Percentiles rank a stretch among this genome's conserved stretches.
Conservation (phyloP, 2,329 filamentous ascomycete species). For the Chaetomium strumarium region DNA sequence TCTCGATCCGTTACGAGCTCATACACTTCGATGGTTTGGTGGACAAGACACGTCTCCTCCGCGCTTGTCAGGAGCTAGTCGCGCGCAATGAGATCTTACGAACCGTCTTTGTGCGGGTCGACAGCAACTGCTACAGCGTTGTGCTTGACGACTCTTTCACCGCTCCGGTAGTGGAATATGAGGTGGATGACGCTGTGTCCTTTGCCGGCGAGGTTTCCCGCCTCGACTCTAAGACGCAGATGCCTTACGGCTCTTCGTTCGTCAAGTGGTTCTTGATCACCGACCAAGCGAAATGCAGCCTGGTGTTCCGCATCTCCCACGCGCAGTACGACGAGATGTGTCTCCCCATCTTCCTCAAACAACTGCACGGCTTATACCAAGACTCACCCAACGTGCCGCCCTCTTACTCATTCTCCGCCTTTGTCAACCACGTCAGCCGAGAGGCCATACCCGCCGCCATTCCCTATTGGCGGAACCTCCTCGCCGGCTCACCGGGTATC, state of each 20-base stretch:
- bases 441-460: neutral
- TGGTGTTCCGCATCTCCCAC: constrained; percentile 21
- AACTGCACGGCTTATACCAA: neutral
- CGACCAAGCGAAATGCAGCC: constrained; percentile 12
- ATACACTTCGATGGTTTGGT: constrained; percentile 7
- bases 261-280: constrained; percentile 19
- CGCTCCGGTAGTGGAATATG: neutral
- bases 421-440: neutral
- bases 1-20: constrained; percentile 24
- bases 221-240: constrained; percentile 15
- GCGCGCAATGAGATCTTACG: constrained; percentile 22
- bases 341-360: neutral
- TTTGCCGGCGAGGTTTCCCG: constrained; percentile 6
- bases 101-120: constrained; percentile 19
- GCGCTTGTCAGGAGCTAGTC: constrained; percentile 15
- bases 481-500: neutral
- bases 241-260: constrained; percentile 11
- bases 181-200: constrained; percentile 12
- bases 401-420: neutral
- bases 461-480: constrained; percentile 9
- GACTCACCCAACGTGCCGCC: neutral
- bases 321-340: constrained; percentile 14
- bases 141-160: neutral
- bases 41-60: neutral
- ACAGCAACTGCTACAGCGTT: neutral